Conservation (phyloP, 345 rosid genomes). For the Salix arbutifolia region DNA sequence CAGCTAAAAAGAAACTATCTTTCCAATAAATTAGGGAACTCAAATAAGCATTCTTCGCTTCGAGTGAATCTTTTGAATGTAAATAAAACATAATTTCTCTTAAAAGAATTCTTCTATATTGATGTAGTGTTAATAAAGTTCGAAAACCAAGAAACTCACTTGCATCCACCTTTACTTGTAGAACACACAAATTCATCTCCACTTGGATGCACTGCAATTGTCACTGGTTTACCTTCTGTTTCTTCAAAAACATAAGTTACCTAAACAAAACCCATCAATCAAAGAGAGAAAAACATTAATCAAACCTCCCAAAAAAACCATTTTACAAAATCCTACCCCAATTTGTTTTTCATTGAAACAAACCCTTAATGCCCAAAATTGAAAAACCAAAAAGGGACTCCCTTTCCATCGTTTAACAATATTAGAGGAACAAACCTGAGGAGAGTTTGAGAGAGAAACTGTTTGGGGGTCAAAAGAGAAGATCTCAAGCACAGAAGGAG, state of each 20-base stretch:
- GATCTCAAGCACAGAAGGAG: constrained; percentile 60
- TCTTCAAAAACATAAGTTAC: constrained; percentile 59
- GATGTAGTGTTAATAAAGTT: background rate
- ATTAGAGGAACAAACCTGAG: constrained; percentile 42
- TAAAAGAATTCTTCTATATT: background rate
- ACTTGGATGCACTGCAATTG: constrained; percentile 72
- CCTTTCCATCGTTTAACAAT: background rate
- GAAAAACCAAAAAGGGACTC: constrained; percentile 1
- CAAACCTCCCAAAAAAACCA: no score
- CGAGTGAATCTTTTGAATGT: background rate
- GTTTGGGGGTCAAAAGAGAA: constrained; percentile 76
- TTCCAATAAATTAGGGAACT: background rate
- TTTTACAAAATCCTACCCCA: background rate
- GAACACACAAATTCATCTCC: constrained; percentile 83
- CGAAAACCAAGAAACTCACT: constrained; percentile 39
- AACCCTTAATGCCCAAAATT: no score
- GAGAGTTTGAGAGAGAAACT: constrained; percentile 60
- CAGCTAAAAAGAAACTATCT: background rate
- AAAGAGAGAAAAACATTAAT: no score
- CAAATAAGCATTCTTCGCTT: background rate
- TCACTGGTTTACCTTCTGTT: constrained; percentile 62
- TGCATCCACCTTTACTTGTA: constrained; percentile 77
- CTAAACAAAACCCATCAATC: constrained; percentile 24
- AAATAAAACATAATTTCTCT: background rate
- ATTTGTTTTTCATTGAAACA: background rate